Base-by-base conservation (phyloP, 2,329 filamentous ascomycete genomes). In the Colletotrichum siamense region DNA sequence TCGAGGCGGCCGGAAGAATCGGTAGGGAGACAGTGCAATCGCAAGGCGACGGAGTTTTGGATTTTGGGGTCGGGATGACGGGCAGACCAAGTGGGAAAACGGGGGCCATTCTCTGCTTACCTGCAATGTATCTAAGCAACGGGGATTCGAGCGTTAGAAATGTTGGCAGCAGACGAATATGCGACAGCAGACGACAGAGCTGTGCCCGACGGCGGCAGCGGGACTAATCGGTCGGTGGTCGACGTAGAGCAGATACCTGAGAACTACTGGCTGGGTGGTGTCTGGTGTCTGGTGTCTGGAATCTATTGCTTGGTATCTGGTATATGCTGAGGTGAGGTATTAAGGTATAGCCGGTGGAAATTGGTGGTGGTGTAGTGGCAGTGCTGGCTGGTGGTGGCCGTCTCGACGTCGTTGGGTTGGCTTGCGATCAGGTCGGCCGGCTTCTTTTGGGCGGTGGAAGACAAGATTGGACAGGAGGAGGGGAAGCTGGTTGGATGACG, bases 1-100 rank as follows among this genome's bases (percentile, higher is more conserved):
- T 76, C 59, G 52, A 63, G 70, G 52, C 44, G 64, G 57, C 73
- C 70, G 73, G 73, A 76, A 69, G 28, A 65, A 73, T 69, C 73
- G 73, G 73, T 73, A 69, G 57, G 70, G 70, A 64, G 15, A 65
- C 32, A 59, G 32, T 30, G 26, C 16, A 49, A 57, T 62, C 44
- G 64, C 70, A 26, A 69, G 69, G 30, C 34, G 13, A 52, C 55
- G 55, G 55, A 59, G 55, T 59, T 59, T 59, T 59, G 55, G 8
- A 59, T 30, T 59, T 59, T 59, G 55, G 55, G 55, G 55, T 59
- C 26, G 24, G 55, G 55, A 30, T 59, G 55, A 59, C 55, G 13
- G 55, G 55, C 55, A 59, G 26, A 59, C 24, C 55, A 59, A 30
- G 26, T 30, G 55, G 55, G 55, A 30, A 59, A 59, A 59, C 55